phyloP scores from a whole-genome alignment of 2,329 filamentous ascomycete species.

The Beauveria sp. region DNA sequence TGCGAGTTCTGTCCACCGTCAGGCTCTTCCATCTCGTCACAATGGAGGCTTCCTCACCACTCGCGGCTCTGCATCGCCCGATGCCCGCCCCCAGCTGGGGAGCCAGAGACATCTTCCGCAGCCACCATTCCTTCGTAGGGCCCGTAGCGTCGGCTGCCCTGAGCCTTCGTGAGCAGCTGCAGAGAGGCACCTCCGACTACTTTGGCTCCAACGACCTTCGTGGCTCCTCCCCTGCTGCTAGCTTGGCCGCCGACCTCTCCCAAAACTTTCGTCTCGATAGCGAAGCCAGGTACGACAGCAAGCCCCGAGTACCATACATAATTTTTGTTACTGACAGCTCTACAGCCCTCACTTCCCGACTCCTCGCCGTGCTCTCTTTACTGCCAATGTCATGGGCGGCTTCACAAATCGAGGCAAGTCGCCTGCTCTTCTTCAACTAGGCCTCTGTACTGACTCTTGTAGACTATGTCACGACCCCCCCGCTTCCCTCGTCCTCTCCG shows the following conservation, averaged over 20 bases:
- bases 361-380: constrained; percentile 34
- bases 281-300: constrained; percentile 61
- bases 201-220: constrained; percentile 71
- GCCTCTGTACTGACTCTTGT: neutral
- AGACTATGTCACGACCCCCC: constrained; percentile 78
- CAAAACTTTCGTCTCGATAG: constrained; percentile 95
- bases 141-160: constrained; percentile 51
- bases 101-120: constrained; percentile 43
- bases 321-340: neutral
- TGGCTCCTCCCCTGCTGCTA: constrained; percentile 85
- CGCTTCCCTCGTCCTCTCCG: constrained; percentile 75
- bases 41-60: constrained; percentile 91
- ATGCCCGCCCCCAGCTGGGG: constrained; percentile 54
- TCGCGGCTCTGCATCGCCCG: constrained; percentile 84
- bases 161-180: constrained; percentile 70
- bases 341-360: constrained; percentile 34
- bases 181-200: constrained; percentile 61
- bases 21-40: constrained; percentile 17
- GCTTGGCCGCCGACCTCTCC: constrained; percentile 86
- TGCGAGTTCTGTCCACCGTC: constrained; percentile 8
- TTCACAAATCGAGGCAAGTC: constrained; percentile 29
- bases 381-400: constrained; percentile 29
- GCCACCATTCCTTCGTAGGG: constrained; percentile 42
- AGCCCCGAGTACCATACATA: neutral
- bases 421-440: neutral